phyloP scores from a whole-genome alignment of 75 land plant species.

The Pinus tabuliformis region DNA sequence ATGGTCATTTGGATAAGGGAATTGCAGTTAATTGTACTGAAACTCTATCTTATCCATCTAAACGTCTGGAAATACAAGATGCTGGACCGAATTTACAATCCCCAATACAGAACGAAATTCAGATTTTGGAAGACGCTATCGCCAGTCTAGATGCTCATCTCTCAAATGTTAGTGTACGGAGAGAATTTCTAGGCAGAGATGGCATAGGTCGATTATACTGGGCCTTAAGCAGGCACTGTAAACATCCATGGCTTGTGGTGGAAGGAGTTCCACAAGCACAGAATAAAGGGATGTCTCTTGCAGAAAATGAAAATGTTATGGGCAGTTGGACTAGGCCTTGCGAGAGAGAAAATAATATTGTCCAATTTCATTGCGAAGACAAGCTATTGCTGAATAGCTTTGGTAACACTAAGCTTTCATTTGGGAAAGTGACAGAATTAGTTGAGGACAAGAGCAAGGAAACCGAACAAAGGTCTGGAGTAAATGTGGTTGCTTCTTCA shows the following conservation, averaged over 20 bases:
- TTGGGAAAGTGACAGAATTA: not conserved
- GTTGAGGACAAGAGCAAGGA: not conserved
- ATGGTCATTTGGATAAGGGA: not conserved
- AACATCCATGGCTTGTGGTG: constrained; percentile 54
- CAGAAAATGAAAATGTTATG: not conserved
- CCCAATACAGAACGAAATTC: constrained; percentile 7
- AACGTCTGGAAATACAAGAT: not conserved
- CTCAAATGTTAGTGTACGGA: constrained; percentile 43
- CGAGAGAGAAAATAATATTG: not conserved
- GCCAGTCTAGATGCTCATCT: constrained; percentile 43
- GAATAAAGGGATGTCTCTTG: not conserved
- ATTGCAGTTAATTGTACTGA: not conserved
- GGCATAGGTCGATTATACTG: constrained; percentile 66
- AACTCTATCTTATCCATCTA: not conserved
- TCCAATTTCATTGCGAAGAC: not conserved
- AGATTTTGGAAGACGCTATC: constrained; percentile 40
- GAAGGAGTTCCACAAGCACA: constrained; percentile 22
- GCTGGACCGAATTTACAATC: not conserved
- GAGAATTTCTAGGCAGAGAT: constrained; percentile 80
- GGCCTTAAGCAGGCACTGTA: constrained; percentile 45
- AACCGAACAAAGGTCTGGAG: not conserved
- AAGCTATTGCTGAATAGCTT: not conserved
- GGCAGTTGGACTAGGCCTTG: no score
- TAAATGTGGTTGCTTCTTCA: not conserved
- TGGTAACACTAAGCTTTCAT: not conserved